A percentile compares a stretch with the other conserved stretches of the same genome.
Conservation (phyloP, 306 rosid genomes). For the Quercus bicolor region DNA sequence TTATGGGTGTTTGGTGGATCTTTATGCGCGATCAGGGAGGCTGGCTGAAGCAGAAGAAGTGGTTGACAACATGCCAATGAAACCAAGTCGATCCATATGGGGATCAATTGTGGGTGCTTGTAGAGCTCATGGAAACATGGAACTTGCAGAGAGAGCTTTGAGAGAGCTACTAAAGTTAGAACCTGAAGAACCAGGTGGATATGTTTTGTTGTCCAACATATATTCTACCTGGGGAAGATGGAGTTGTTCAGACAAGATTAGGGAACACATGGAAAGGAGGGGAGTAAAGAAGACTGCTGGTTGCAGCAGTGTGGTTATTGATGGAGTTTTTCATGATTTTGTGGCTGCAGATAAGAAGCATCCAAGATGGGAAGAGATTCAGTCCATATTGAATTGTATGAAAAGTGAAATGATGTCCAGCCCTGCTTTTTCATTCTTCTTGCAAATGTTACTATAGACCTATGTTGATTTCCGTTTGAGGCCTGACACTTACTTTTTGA, state of each 20-base stretch:
- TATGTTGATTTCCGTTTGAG: background rate
- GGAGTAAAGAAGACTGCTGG: conserved; percentile 59
- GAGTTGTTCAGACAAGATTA: conserved; percentile 37
- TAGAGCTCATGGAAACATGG: conserved; percentile 37
- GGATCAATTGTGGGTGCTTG: conserved; percentile 56
- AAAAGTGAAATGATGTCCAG: conserved; percentile 33
- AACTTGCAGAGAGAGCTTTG: conserved; percentile 48
- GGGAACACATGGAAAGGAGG: conserved; percentile 45
- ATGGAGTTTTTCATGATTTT: conserved; percentile 42
- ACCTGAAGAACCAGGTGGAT: conserved; percentile 51
- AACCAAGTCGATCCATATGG: conserved; percentile 48
- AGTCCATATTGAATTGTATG: conserved; percentile 23
- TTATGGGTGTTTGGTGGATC: conserved; percentile 58
- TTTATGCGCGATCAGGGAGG: conserved; percentile 43
- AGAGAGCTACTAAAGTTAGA: conserved; percentile 40
- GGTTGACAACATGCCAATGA: conserved; percentile 44
- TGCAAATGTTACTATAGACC: background rate
- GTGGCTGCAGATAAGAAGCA: conserved; percentile 38
- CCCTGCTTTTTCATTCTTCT: conserved; percentile 2
- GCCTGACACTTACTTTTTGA: background rate
- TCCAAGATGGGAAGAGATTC: conserved; percentile 45
- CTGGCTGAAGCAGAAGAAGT: conserved; percentile 38
- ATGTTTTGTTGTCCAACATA: conserved; percentile 45
- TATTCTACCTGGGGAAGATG: conserved; percentile 52
- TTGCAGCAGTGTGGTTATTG: conserved; percentile 37